These are phyloP conservation scores for Brettanomyces sp. DNA, from an alignment of 805 yeast genomes.

Conservation along the genomic window DNA sequence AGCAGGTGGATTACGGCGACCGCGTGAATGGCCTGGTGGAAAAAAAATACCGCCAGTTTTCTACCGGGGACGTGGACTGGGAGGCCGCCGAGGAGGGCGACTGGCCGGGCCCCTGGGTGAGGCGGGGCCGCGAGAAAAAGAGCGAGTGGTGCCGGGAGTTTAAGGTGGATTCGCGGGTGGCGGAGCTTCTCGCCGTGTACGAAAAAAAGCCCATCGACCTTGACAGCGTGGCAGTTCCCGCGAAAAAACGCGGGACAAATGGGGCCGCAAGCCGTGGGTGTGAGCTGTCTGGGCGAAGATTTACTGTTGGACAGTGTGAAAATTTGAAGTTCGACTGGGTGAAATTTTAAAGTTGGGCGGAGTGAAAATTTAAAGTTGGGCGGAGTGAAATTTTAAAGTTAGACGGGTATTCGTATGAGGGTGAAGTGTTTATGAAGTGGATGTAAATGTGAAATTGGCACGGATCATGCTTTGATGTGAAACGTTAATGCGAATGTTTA, in stretches of 20 bases:
- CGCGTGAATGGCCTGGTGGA: slow-evolving; percentile 15
- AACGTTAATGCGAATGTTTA: too few species aligned
- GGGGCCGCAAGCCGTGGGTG: slow-evolving; percentile 2
- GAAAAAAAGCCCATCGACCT: slow-evolving; percentile 17
- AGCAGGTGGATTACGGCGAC: slow-evolving; percentile 26
- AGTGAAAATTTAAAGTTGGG: too few species aligned
- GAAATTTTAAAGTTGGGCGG: too few species aligned
- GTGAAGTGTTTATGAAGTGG: too few species aligned
- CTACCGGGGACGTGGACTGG: slow-evolving; percentile 29
- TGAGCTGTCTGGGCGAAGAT: neutral
- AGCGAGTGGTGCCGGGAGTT: slow-evolving; percentile 88
- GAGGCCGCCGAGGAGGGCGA: slow-evolving; percentile 62
- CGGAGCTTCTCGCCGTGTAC: slow-evolving; percentile 41
- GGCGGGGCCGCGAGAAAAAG: slow-evolving; percentile 57
- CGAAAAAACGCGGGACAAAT: slow-evolving; percentile 8
- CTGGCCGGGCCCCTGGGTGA: slow-evolving; percentile 85
- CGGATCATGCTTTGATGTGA: too few species aligned
- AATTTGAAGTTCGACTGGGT: too few species aligned
- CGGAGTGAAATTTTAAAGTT: too few species aligned
- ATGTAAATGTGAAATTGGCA: too few species aligned
- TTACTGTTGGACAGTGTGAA: too few species aligned
- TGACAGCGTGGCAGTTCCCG: slow-evolving; percentile 9
- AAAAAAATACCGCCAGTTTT: slow-evolving; percentile 48
- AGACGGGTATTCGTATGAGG: too few species aligned
- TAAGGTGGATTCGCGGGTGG: slow-evolving; percentile 58